phyloP scores from a whole-genome alignment of 805 yeast genomes.

The Barnettozyma pratensis region DNA sequence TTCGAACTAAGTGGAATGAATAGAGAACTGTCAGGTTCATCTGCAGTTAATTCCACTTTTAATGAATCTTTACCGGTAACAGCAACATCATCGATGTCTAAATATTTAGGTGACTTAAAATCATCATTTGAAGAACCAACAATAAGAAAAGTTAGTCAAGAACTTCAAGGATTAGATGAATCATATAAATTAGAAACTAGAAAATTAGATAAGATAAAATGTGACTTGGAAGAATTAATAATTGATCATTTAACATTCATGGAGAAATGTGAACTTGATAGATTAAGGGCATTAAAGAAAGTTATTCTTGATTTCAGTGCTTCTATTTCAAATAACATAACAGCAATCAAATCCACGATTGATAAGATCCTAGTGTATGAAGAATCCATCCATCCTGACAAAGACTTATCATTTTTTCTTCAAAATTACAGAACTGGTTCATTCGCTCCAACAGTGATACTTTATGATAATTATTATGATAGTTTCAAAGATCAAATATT shows the following conservation, averaged over 20 bases:
- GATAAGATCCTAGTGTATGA: slow-evolving; percentile 62
- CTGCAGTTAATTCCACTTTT: slow-evolving; percentile 19
- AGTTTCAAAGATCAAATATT: slow-evolving; percentile 65
- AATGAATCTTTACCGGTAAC: slow-evolving; percentile 23
- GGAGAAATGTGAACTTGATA: slow-evolving; percentile 79
- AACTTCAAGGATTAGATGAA: slow-evolving; percentile 53
- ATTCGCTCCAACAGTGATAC: slow-evolving; percentile 64
- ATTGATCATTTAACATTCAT: slow-evolving; percentile 69
- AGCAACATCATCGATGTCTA: slow-evolving; percentile 13
- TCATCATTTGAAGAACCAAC: slow-evolving; percentile 43
- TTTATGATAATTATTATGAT: slow-evolving; percentile 78
- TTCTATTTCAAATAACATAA: slow-evolving; percentile 54
- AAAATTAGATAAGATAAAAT: slow-evolving; percentile 59
- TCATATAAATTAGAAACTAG: slow-evolving; percentile 50
- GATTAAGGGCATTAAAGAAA: slow-evolving; percentile 70
- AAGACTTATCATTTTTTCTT: slow-evolving; percentile 61
- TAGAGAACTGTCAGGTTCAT: slow-evolving; percentile 2
- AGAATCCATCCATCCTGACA: slow-evolving; percentile 64
- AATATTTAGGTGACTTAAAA: slow-evolving; percentile 22
- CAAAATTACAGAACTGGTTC: slow-evolving; percentile 69
- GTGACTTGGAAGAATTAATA: slow-evolving; percentile 67
- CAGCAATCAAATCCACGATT: slow-evolving; percentile 50
- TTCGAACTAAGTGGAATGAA: slow-evolving; percentile 44
- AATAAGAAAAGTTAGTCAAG: slow-evolving; percentile 46
- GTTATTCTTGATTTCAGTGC: slow-evolving; percentile 70